Evolutionary conservation across 2,329 filamentous ascomycete species (phyloP), one percentile per base, ranked within the genome.

Genomic region (Xylaria digitata): DNA sequence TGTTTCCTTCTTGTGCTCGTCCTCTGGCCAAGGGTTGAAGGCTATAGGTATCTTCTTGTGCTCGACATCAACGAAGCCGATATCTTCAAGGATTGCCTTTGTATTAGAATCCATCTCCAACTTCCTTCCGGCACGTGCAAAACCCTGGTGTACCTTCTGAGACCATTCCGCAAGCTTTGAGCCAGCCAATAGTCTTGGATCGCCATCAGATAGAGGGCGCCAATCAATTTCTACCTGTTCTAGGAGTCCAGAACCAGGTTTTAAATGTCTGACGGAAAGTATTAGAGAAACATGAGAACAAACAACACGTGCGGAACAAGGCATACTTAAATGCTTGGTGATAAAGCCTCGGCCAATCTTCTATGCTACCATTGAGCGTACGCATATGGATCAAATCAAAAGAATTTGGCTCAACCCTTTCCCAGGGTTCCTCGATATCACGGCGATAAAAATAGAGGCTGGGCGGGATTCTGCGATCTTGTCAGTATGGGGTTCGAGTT

Each of bases 151-250:
- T 63, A 96, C 81, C 64, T 87, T 86, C 30, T 87, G 80, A 68
- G 90, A 90, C 94, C 94, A 97, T 72, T 87, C 81, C 50, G 82
- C 79, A 17, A 95, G 81, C 32, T 84, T 82, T 7, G 90, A 88
- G 43, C 87, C 80, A 21, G 54, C 60, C 21, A 69, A 48, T 30
- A 34, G 26, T 49, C 59, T 65, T 3, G 79, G 71, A 42, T 85
- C 84, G 72, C 92, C 88, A 69, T 93, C 90, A 75, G 89, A 91
- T 58, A 88, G 88, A 19, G 93, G 93, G 54, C 86, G 83, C 79
- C 92, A 92, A 78, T 98, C 93, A 61, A 98, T 91, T 77, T 98
- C 95, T 54, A 97, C 87, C 72, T 97, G 93, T 79, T 98, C 94
- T 62, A 97, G 85, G 76, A 85, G 87, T 61, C 94, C 95, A 46